Evolutionary conservation across 768 basidiomycete species (phyloP), one percentile per base, ranked within the genome.

Genomic region (Leccinum ochraceum): DNA sequence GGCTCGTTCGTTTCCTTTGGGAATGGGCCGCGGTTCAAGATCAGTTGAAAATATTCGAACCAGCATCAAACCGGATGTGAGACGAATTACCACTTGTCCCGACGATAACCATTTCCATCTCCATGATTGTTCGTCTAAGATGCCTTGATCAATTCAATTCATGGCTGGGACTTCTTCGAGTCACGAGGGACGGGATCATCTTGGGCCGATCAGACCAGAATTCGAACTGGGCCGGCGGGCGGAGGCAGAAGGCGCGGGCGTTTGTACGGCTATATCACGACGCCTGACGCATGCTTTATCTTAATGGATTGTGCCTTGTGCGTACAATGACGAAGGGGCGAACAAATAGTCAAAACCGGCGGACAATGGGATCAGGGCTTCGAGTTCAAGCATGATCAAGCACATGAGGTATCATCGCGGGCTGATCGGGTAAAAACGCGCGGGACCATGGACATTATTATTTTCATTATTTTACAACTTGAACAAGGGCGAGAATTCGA

Each of bases 351-450:
- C 62, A 39, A 67, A 68, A 66, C 9, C 34, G 59, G 67, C 67
- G 63, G 60, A 67, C 67, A 67, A 67, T 67, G 66, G 59, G 20
- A 4, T 46, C 20, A 11, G 14, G 39, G 30, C 9, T 63, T 54
- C 49, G 52, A 24, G 49, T 2, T 53, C 51, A 7, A 56, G 34
- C 11, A 20, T 46, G 44, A 13, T 37, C 54, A 51, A 66, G 65
- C 36, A 66, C n/a, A 58, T 60, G 66, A 66, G 61, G 24, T 16
- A 46, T 57, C 66, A 50, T 37, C 62, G 62, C 55, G 30, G 39
- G 56, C 4, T 14, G 28, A 24, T 57, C 39, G 56, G 24, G 36
- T 48, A 44, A 61, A 48, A 46, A 39, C 14, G 51, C 54, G 22
- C 50, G 61, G 44, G 20, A 53, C 42, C 53, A 34, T 32, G 37